Evolutionary conservation across 805 yeast species (phyloP).

Genomic region (Cyberlindnera sargentensis): DNA sequence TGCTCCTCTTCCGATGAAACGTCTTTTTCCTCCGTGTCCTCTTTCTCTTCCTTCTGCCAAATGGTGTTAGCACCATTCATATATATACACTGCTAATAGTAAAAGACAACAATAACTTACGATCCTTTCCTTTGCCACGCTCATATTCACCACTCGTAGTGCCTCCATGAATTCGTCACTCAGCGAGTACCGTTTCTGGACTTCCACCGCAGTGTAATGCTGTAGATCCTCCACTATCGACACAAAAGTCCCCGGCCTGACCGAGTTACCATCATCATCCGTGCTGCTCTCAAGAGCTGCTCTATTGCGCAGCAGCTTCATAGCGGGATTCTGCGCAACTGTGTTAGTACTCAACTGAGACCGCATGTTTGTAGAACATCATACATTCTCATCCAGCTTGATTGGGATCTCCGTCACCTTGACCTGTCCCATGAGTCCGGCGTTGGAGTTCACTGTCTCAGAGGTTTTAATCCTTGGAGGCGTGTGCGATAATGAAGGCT

Average conservation of each 20-base stretch:
- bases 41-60: not conserved
- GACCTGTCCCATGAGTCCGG: conserved; percentile 13
- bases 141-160: not conserved
- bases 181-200: conserved; percentile 10
- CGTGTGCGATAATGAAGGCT: no score
- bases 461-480: no score
- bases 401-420: conserved; percentile 14
- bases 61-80: not conserved
- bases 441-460: not conserved
- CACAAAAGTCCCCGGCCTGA: conserved; percentile 14
- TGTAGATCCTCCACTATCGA: conserved; percentile 17
- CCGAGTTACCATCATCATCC: not conserved
- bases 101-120: not conserved
- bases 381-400: conserved; percentile 11
- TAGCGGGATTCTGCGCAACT: conserved; percentile 10
- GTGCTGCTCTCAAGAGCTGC: not conserved
- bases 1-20: not conserved
- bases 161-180: not conserved
- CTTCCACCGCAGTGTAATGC: conserved; percentile 9
- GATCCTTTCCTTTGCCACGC: conserved; percentile 6
- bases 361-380: not conserved
- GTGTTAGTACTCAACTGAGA: no score
- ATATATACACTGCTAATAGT: not conserved
- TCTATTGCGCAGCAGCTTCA: conserved; percentile 16
- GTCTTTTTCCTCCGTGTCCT: not conserved